Base-by-base conservation (phyloP, 192 early-diverging fungal genomes). In the Coemansia sp. region DNA sequence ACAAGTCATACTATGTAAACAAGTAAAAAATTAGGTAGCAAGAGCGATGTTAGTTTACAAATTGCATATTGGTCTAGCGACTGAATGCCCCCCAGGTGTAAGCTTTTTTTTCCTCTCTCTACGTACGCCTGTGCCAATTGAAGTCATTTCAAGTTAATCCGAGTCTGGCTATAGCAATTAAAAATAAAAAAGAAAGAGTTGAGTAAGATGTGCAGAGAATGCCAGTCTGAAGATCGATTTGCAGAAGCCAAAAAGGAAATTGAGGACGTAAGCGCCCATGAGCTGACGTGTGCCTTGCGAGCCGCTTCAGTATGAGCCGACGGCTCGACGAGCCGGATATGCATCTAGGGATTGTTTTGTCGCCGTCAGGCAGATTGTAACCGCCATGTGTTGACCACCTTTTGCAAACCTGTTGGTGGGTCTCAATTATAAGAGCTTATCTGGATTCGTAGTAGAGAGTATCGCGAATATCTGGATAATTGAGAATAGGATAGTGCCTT, bases 81-180 rank as follows among this genome's bases (percentile, higher is more conserved):
- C 52, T 13, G 34, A 22, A 33, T 49, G 54, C 13, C 20, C 27
- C 24, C 7, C 16, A 52, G 40, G 16, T 10, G 59, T 5, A 33
- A 61, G 54, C 27, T 27, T 27, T 27, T 27, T 27, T 27, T 27
- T 27, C 27, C 27, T 27, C 27, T 27, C 27, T 27, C 1, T 27
- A 87, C 88, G 78, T 93, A 94, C 94, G 59, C 94, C 94, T 75
- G 94, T 95, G 74, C 93, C 94, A 83, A 96, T 94, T 63, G 93
- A 95, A 63, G 90, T 93, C 94, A 96, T 95, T 79, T 52, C 43
- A 22, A 15, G 15, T 71, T 34, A 71, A 43, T 42, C 47, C 16
- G 42, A 44, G 47, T 69, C 34, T 40, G 15, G 20, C n/a, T 34
- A 27, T 62, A 42, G 31, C 46, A 44, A 62, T 3, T 31, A 70